Evolutionary conservation across 495 filamentous ascomycete genomes (phyloP).

Genomic region (Lepidopterella palustris): DNA sequence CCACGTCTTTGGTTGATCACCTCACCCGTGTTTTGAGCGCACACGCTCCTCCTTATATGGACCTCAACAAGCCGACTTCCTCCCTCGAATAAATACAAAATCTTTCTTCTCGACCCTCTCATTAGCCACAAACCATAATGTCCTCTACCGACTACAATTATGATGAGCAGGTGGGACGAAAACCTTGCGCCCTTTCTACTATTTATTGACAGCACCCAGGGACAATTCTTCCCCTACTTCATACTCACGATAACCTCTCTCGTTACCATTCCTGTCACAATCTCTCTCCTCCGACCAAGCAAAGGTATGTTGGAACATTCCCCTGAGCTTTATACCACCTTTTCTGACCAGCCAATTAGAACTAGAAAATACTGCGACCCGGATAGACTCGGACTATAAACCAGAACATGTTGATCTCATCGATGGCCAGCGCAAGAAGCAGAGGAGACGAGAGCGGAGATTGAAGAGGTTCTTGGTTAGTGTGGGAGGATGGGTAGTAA

Average conservation of each 20-base stretch:
- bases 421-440: conserved; percentile 74
- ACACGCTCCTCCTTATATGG: too few relatives aligned
- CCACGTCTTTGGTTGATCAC: too few relatives aligned
- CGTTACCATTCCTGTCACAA: conserved; percentile 86
- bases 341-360: conserved; percentile 37
- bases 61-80: too few relatives aligned
- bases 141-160: conserved; percentile 90
- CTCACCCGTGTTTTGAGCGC: too few relatives aligned
- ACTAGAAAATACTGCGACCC: conserved; percentile 58
- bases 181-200: neutral
- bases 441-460: conserved; percentile 82
- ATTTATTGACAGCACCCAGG: conserved; percentile 44
- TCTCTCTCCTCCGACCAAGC: conserved; percentile 69
- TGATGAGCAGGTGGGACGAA: conserved; percentile 68
- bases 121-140: neutral
- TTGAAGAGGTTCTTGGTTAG: conserved; percentile 79
- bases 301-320: conserved; percentile 50
- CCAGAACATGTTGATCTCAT: conserved; percentile 79
- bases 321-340: neutral
- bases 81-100: too few relatives aligned
- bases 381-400: conserved; percentile 69
- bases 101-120: too few relatives aligned
- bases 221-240: conserved; percentile 98
- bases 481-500: conserved; percentile 68
- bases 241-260: conserved; percentile 83